phyloP scores from a whole-genome alignment of 164 flowering plant species.

The Umbellularia californica region DNA sequence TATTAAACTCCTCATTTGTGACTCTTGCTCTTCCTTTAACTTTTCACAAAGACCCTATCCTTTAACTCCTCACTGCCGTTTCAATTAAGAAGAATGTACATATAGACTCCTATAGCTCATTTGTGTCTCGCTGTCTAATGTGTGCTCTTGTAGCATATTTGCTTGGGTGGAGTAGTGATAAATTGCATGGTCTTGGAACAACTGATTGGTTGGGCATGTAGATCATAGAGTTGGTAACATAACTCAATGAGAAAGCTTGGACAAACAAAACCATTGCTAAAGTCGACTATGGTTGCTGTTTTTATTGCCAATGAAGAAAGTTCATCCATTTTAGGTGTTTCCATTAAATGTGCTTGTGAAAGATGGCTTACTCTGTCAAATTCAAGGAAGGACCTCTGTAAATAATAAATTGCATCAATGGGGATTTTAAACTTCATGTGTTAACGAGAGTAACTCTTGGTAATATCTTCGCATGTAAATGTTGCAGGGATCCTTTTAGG shows the following conservation, averaged over 20 bases:
- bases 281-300: constrained; percentile 90
- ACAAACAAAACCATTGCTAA: constrained; percentile 67
- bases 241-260: constrained; percentile 29
- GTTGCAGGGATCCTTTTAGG: too few relatives aligned
- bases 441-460: neutral
- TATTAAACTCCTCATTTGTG: too few relatives aligned
- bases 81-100: too few relatives aligned
- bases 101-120: too few relatives aligned
- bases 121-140: too few relatives aligned
- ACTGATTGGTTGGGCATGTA: neutral
- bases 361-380: constrained; percentile 72
- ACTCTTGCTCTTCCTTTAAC: too few relatives aligned
- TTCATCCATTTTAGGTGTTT: constrained; percentile 76
- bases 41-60: too few relatives aligned
- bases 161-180: too few relatives aligned
- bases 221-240: too few relatives aligned
- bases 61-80: too few relatives aligned
- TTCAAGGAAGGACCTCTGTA: constrained; percentile 86
- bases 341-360: constrained; percentile 85
- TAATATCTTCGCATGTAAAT: neutral
- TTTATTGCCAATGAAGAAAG: constrained; percentile 94
- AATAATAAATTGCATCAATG: constrained; percentile 19
- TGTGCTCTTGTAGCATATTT: too few relatives aligned
- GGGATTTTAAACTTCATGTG: neutral
- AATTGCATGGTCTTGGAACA: too few relatives aligned